Percentiles rank a stretch among this genome's conserved stretches.
These are phyloP conservation scores for Emergomyces pasteurianus DNA, from an alignment of 2,329 filamentous ascomycete species.

Conservation along the genomic window DNA sequence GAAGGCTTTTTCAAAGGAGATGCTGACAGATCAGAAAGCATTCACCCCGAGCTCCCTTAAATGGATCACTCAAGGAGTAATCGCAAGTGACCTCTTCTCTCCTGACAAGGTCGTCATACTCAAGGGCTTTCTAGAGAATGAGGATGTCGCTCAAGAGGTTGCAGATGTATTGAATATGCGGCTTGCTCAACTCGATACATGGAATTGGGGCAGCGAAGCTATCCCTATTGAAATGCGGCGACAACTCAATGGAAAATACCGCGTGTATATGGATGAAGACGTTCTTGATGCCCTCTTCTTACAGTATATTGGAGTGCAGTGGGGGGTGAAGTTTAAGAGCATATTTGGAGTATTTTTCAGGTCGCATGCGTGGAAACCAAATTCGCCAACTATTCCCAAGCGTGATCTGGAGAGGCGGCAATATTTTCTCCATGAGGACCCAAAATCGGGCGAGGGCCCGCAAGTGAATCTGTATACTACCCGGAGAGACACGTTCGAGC, in stretches of 20 bases:
- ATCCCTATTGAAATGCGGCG: constrained; percentile 40
- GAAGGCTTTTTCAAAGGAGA: constrained; percentile 23
- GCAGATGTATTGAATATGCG: constrained; percentile 48
- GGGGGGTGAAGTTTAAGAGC: constrained; percentile 37
- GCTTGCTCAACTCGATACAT: constrained; percentile 38
- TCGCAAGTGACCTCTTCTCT: constrained; percentile 40
- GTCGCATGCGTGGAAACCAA: constrained; percentile 32
- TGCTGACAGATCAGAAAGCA: constrained; percentile 20
- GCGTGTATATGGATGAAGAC: constrained; percentile 49
- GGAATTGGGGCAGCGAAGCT: constrained; percentile 39
- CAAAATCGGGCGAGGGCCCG: constrained; percentile 1
- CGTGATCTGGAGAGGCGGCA: constrained; percentile 31
- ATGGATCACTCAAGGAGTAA: constrained; percentile 37
- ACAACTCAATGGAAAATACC: constrained; percentile 46
- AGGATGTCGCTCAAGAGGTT: constrained; percentile 41
- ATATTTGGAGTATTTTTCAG: constrained; percentile 27
- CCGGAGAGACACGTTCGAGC: constrained; percentile 27
- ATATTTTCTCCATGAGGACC: constrained; percentile 30
- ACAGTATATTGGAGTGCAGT: constrained; percentile 43
- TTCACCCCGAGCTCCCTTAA: constrained; percentile 34
- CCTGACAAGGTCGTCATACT: constrained; percentile 41
- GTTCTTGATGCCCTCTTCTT: constrained; percentile 44
- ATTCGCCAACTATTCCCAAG: constrained; percentile 23
- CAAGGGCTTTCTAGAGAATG: constrained; percentile 39
- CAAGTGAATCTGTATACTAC: constrained; percentile 19